phyloP scores from a whole-genome alignment of 805 yeast species.

The Starmerella asiatica region DNA sequence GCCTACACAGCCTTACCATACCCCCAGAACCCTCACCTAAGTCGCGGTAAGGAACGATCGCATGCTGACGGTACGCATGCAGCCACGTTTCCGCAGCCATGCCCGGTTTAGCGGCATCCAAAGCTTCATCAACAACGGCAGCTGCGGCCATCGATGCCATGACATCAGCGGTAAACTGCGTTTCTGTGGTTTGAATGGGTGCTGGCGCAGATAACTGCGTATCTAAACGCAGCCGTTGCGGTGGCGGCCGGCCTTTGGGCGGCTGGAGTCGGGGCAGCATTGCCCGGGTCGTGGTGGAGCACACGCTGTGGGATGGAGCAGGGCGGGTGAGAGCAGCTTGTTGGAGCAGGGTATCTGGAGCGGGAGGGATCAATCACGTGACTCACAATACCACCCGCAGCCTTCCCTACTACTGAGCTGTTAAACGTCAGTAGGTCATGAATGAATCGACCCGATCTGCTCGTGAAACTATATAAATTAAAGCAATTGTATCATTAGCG shows the following conservation, averaged over 20 bases:
- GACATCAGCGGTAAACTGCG: conserved; percentile 17
- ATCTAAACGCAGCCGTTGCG: conserved; percentile 15
- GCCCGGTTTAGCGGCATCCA: neutral
- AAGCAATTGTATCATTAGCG: too few species aligned
- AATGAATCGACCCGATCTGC: too few species aligned
- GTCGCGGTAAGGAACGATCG: conserved; percentile 53
- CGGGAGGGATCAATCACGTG: too few species aligned
- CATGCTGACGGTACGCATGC: conserved; percentile 9
- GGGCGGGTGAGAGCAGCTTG: too few species aligned
- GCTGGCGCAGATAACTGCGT: conserved; percentile 6
- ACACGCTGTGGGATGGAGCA: too few species aligned
- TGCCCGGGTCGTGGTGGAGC: neutral
- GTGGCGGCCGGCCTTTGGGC: conserved; percentile 16
- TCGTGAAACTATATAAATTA: too few species aligned
- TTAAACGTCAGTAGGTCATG: too few species aligned
- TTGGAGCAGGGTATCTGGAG: too few species aligned
- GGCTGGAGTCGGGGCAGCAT: conserved; percentile 20
- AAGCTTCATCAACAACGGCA: neutral
- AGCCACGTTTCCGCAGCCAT: conserved; percentile 18
- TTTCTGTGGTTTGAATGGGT: conserved; percentile 3
- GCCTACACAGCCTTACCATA: conserved; percentile 63
- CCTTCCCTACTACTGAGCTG: too few species aligned
- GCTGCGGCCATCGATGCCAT: conserved; percentile 9
- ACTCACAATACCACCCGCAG: too few species aligned
- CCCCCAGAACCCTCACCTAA: conserved; percentile 96